phyloP scores from a whole-genome alignment of 441 rosid genomes.

The Dalechampia spathulata region DNA sequence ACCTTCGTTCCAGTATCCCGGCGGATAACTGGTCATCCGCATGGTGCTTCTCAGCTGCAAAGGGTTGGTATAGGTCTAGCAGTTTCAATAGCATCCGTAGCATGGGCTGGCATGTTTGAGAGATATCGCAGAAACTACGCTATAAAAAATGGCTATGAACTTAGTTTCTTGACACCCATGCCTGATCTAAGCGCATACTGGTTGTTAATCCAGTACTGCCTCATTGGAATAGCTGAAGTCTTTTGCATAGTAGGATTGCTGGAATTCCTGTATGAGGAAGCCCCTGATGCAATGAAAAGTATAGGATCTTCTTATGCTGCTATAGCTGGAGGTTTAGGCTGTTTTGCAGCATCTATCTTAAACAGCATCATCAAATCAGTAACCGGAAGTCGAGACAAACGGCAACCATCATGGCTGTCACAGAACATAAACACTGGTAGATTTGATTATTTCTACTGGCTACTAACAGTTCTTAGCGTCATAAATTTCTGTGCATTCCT shows the following conservation, averaged over 20 bases:
- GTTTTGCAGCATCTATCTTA: conserved; percentile 66
- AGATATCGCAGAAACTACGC: conserved; percentile 73
- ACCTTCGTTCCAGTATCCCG: conserved; percentile 66
- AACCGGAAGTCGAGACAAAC: conserved; percentile 37
- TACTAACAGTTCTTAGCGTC: conserved; percentile 52
- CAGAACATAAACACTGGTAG: conserved; percentile 75
- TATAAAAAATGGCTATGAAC: conserved; percentile 44
- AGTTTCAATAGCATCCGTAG: conserved; percentile 57
- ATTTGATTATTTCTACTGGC: conserved; percentile 79
- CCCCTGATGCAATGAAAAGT: conserved; percentile 98
- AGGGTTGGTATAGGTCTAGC: conserved; percentile 86
- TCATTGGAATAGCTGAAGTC: conserved; percentile 86
- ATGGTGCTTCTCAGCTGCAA: conserved; percentile 94
- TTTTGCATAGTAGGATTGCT: conserved; percentile 74
- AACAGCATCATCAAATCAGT: conserved; percentile 66
- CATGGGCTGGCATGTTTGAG: conserved; percentile 77
- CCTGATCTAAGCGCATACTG: conserved; percentile 71
- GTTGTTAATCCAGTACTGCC: conserved; percentile 82
- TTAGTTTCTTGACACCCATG: conserved; percentile 58
- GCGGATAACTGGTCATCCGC: conserved; percentile 77
- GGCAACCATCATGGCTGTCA: conserved; percentile 58
- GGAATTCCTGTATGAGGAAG: conserved; percentile 88
- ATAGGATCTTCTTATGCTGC: conserved; percentile 94
- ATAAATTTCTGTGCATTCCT: conserved; percentile 64
- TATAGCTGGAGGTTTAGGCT: conserved; percentile 80